phyloP scores from a whole-genome alignment of 169 alveolate species.

The Eimeria necatrix region DNA sequence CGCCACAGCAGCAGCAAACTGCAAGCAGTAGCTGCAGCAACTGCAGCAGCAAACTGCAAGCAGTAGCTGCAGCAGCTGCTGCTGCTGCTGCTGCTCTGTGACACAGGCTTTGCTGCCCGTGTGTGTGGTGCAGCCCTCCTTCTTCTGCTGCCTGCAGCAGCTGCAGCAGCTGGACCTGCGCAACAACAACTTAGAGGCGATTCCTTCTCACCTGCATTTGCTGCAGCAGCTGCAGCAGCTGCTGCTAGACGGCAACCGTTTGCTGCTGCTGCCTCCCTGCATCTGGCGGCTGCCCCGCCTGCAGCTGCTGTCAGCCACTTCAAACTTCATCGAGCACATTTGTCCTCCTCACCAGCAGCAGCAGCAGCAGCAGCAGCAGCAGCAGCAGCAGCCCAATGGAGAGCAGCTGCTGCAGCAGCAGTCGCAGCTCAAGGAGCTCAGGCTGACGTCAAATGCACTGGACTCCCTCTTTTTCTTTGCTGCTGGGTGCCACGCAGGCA shows the following conservation, averaged over 20 bases:
- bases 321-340: not conserved
- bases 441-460: not conserved
- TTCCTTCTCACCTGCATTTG: not conserved
- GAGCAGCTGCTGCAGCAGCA: not conserved
- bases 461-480: not conserved
- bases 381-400: not conserved
- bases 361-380: not conserved
- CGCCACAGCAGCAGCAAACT: not conserved
- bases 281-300: not conserved
- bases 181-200: not conserved
- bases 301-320: not conserved
- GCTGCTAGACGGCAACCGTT: constrained; percentile 46
- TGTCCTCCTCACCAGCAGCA: not conserved
- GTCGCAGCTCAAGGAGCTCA: not conserved
- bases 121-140: not conserved
- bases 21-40: not conserved
- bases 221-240: constrained; percentile 6
- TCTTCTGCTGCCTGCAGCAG: not conserved
- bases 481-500: not conserved
- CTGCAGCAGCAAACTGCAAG: not conserved
- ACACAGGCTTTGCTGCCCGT: not conserved
- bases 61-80: not conserved
- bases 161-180: constrained; percentile 40
- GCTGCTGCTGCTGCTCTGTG: no score
- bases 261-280: constrained; percentile 16